phyloP scores from a whole-genome alignment of 805 yeast species.

The Hanseniaspora guilliermondii region DNA sequence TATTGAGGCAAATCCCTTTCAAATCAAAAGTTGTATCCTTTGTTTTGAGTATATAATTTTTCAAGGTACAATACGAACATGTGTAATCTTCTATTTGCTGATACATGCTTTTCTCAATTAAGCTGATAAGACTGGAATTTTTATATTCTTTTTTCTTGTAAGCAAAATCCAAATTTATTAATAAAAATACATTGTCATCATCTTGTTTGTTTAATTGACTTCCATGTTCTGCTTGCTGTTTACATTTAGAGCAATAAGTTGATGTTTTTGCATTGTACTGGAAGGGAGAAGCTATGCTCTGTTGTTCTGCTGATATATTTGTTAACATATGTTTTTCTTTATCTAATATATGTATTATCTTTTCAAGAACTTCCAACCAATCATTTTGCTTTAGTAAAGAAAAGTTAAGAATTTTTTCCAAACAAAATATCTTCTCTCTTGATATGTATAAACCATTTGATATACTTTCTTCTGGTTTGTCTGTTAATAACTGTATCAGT shows the following conservation, averaged over 20 bases:
- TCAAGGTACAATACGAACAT: slow-evolving; percentile 5
- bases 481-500: background rate
- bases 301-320: too few species aligned
- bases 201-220: background rate
- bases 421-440: background rate
- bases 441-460: background rate
- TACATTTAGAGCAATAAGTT: background rate
- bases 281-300: background rate
- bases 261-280: background rate
- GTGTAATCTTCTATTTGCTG: slow-evolving; percentile 1
- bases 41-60: background rate
- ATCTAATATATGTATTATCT: background rate
- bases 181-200: background rate
- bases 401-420: background rate
- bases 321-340: background rate
- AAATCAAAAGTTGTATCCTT: background rate
- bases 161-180: background rate
- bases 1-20: background rate
- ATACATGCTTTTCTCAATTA: background rate
- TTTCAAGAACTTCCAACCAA: slow-evolving; percentile 9
- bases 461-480: background rate
- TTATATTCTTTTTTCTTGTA: background rate
- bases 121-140: background rate
- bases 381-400: background rate
- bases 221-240: background rate